Percentiles rank a stretch among this genome's conserved stretches.
These are phyloP conservation scores for Cadophora malorum DNA, from an alignment of 2,329 filamentous ascomycete genomes.

Conservation along the genomic window DNA sequence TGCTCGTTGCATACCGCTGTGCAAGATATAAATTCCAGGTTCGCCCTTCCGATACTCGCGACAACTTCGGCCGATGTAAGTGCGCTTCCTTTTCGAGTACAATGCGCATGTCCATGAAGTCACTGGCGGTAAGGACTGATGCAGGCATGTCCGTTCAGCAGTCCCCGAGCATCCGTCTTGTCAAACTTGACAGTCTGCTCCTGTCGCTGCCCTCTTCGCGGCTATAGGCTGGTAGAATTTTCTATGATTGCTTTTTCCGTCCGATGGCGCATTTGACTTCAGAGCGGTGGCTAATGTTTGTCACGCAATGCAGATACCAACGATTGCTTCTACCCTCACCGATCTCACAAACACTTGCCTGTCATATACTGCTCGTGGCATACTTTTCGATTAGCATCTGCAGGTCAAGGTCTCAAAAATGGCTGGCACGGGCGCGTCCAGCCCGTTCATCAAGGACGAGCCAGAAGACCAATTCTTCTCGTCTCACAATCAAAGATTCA, in stretches of 20 bases:
- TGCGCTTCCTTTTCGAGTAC: slow-evolving; percentile 30
- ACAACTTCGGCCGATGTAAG: slow-evolving; percentile 35
- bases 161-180: slow-evolving; percentile 7
- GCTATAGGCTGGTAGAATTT: slow-evolving; percentile 21
- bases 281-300: slow-evolving; percentile 41
- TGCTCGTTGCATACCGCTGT: slow-evolving; percentile 19
- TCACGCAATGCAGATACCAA: slow-evolving; percentile 37
- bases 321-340: slow-evolving; percentile 29
- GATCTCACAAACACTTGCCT: slow-evolving; percentile 33
- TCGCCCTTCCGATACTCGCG: slow-evolving; percentile 25
- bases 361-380: slow-evolving; percentile 25
- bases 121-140: slow-evolving; percentile 16
- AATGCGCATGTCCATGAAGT: slow-evolving; percentile 27
- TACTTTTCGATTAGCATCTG: slow-evolving; percentile 30
- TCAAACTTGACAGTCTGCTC: slow-evolving; percentile 1
- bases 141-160: slow-evolving; percentile 18
- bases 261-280: slow-evolving; percentile 10
- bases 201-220: slow-evolving; percentile 8
- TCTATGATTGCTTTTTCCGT: slow-evolving; percentile 31
- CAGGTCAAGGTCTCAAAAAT: slow-evolving; percentile 39
- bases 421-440: slow-evolving; percentile 48
- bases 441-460: slow-evolving; percentile 72
- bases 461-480: slow-evolving; percentile 65
- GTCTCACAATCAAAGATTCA: slow-evolving; percentile 43
- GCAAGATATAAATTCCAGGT: slow-evolving; percentile 15